Conservation (phyloP, 148 eudicot genomes). For the Tetragonia tetragonoides region DNA sequence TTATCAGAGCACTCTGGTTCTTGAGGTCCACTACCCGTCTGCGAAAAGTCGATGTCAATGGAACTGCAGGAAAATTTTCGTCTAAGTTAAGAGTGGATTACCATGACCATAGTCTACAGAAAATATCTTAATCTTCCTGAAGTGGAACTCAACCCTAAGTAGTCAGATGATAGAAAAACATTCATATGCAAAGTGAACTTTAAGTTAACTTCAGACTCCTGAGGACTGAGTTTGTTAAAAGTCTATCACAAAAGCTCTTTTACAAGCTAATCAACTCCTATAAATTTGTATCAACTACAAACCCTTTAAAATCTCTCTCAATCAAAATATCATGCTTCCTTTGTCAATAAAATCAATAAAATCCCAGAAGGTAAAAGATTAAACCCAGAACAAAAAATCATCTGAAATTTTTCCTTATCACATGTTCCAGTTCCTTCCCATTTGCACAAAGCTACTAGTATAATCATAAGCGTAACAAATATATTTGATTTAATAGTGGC, state of each 20-base stretch:
- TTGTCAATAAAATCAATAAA: background rate
- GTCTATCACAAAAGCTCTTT: background rate
- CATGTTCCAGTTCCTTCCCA: too few species aligned
- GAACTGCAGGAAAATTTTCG: constrained; percentile 33
- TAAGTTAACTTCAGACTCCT: background rate
- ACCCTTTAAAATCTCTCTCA: background rate
- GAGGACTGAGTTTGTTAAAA: background rate
- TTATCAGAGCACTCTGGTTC: constrained; percentile 38
- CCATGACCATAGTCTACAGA: background rate
- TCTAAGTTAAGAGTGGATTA: background rate
- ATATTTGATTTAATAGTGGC: too few species aligned
- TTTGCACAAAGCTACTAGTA: too few species aligned
- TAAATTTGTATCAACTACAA: background rate
- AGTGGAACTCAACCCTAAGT: background rate
- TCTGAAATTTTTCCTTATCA: too few species aligned
- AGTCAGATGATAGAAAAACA: background rate
- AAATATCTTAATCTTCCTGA: background rate
- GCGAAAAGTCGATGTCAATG: constrained; percentile 49
- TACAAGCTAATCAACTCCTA: background rate
- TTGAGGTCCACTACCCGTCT: constrained; percentile 28
- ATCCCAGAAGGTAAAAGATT: background rate
- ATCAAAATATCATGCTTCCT: background rate
- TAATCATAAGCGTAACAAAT: too few species aligned
- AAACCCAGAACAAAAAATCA: too few species aligned
- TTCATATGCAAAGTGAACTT: background rate